phyloP scores from a whole-genome alignment of 192 early-diverging fungal genomes.

The Coemansia sp. region DNA sequence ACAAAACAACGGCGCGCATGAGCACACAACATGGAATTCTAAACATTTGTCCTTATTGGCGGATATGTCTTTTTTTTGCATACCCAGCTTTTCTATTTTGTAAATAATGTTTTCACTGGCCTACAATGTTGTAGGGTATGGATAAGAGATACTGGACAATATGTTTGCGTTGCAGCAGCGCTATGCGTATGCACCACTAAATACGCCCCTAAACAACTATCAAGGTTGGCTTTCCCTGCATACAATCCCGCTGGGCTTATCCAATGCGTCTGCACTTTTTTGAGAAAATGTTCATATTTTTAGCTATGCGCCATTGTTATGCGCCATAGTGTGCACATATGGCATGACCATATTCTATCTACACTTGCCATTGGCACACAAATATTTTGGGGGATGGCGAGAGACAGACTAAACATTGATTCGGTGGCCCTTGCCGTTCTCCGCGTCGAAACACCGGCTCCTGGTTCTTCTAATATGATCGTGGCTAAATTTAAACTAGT shows the following conservation, averaged over 20 bases:
- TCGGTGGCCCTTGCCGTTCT: neutral
- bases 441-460: neutral
- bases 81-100: neutral
- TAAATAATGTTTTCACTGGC: neutral
- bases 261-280: neutral
- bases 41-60: neutral
- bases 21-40: neutral
- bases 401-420: neutral
- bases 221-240: constrained; percentile 49
- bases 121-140: neutral
- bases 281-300: constrained; percentile 1
- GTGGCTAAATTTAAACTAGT: neutral
- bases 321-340: constrained; percentile 1
- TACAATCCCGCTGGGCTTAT: constrained; percentile 21
- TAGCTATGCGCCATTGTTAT: neutral
- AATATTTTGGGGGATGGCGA: neutral
- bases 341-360: neutral
- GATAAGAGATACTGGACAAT: constrained; percentile 1
- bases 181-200: neutral
- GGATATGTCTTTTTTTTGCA: neutral
- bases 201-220: constrained; percentile 24
- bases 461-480: neutral
- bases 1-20: neutral
- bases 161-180: neutral
- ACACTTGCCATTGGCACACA: neutral